phyloP scores from a whole-genome alignment of 23 red algal species.

The Gracilariopsis chorda region DNA sequence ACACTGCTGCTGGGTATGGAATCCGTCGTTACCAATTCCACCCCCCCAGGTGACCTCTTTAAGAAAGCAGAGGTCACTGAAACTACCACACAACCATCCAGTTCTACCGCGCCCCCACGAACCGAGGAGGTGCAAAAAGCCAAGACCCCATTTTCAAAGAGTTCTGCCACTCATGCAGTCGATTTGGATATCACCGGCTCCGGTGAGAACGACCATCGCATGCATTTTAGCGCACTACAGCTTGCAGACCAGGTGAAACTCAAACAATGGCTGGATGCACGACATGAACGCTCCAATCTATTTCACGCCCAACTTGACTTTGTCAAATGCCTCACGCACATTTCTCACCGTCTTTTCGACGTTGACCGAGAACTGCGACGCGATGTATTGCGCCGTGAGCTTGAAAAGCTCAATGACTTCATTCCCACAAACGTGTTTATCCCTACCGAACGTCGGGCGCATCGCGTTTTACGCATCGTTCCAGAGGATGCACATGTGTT shows the following conservation, averaged over 20 bases:
- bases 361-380: slow-evolving; percentile 62
- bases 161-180: slow-evolving; percentile 17
- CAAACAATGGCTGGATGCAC: slow-evolving; percentile 57
- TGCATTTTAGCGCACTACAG: slow-evolving; percentile 55
- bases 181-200: slow-evolving; percentile 63
- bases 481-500: slow-evolving; percentile 79
- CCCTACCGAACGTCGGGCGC: slow-evolving; percentile 65
- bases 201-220: slow-evolving; percentile 45
- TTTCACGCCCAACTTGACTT: slow-evolving; percentile 99
- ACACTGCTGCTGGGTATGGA: slow-evolving; percentile 82
- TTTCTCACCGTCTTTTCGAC: slow-evolving; percentile 76
- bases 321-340: slow-evolving; percentile 92
- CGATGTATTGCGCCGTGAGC: slow-evolving; percentile 66
- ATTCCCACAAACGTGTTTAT: slow-evolving; percentile 80
- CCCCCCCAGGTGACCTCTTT: slow-evolving; percentile 65
- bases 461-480: slow-evolving; percentile 85
- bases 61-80: slow-evolving; percentile 54
- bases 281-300: slow-evolving; percentile 65
- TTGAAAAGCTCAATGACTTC: slow-evolving; percentile 82
- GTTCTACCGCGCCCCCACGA: background rate
- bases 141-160: background rate
- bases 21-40: slow-evolving; percentile 70
- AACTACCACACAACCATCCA: background rate
- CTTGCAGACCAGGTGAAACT: slow-evolving; percentile 47
- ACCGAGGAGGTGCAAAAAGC: background rate